Conservation (phyloP, 176 grass and related monocot genomes). For the Triticum monococcum region DNA sequence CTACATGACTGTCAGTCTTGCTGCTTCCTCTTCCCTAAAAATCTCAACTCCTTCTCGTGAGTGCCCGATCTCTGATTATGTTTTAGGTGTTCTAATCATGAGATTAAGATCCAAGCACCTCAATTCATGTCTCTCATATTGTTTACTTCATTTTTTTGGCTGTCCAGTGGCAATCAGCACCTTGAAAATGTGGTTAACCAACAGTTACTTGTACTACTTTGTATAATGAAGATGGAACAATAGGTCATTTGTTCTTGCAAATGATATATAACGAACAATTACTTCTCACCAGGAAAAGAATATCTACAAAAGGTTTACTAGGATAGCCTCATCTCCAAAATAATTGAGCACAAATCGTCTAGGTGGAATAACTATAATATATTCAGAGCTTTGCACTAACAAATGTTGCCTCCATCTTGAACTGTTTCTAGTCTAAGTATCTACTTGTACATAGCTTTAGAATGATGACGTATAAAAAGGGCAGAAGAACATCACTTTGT, state of each 20-base stretch:
- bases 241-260: not conserved
- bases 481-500: slow-evolving; percentile 8
- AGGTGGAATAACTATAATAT: not conserved
- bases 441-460: not conserved
- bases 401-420: not conserved
- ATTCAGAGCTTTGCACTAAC: not conserved
- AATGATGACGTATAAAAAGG: not conserved
- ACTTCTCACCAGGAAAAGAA: not conserved
- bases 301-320: not conserved
- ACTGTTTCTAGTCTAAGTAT: not conserved
- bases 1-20: too few species aligned
- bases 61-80: not conserved
- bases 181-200: not conserved
- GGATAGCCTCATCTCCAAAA: not conserved
- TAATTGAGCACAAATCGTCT: not conserved
- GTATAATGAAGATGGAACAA: not conserved
- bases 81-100: not conserved
- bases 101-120: not conserved
- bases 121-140: not conserved
- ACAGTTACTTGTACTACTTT: not conserved
- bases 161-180: not conserved
- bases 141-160: not conserved
- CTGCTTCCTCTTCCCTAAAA: not conserved
- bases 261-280: not conserved
- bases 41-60: not conserved